Evolutionary conservation across 768 basidiomycete species (phyloP).

Genomic region (Termitomyces sp.): DNA sequence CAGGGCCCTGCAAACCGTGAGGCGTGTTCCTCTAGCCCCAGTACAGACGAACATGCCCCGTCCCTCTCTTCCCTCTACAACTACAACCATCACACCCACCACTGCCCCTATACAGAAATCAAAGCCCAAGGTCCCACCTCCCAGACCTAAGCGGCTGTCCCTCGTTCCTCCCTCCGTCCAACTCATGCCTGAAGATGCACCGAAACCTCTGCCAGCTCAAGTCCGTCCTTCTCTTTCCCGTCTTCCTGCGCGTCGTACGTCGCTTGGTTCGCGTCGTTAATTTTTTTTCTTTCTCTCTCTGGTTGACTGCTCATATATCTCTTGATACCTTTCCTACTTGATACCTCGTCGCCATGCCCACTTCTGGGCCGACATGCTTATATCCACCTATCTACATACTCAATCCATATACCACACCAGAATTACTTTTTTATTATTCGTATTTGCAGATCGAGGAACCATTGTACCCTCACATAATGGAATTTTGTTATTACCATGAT

Average conservation of each 20-base stretch:
- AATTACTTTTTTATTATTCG: background rate
- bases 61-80: background rate
- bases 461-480: too few relatives aligned
- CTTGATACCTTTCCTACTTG: background rate
- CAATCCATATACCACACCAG: background rate
- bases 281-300: background rate
- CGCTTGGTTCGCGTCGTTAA: background rate
- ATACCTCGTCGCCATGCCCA: background rate
- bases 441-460: too few relatives aligned
- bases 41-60: background rate
- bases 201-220: background rate
- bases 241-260: background rate
- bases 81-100: background rate
- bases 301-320: background rate
- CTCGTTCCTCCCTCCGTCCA: background rate
- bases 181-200: background rate
- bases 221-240: background rate
- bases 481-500: too few relatives aligned
- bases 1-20: background rate
- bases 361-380: background rate
- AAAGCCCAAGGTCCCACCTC: background rate
- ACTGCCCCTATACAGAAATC: background rate
- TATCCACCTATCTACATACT: background rate
- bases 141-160: background rate
- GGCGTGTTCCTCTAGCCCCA: background rate